Base-by-base conservation (phyloP, 2,329 filamentous ascomycete genomes). In the Scytalidium sp. region DNA sequence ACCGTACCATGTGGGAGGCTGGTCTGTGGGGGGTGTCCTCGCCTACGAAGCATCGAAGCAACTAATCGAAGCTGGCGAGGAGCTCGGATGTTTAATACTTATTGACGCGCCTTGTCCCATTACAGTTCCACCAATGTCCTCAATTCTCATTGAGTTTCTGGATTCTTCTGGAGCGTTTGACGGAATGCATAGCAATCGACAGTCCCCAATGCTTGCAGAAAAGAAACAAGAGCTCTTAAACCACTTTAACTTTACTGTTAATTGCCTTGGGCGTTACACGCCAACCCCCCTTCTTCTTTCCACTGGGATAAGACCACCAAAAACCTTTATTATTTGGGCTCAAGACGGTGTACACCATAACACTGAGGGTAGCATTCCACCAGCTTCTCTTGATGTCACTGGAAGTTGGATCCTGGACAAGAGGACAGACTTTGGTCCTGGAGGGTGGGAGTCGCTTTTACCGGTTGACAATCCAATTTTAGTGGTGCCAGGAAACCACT, bases 11-110 rank as follows among this genome's bases (percentile, higher is more conserved):
- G 64, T 79, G 1, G 75, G 74, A 42, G 78, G 78, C 25, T 80
- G 76, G 75, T 80, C 74, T 10, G 76, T 74, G 8, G 78, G 77
- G 41, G 76, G 76, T 8, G 73, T 76, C 47, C 71, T 72, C 50
- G 75, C 76, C 19, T 79, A 70, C 53, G 68, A 73, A 48, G 70
- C 69, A 3, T 70, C 71, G 56, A 64, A 67, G 17, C 63, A 68
- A 20, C 59, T 75, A 5, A 62, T 69, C 22, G 58, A 64, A 21
- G 59, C 65, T 20, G 68, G 67, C 11, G 68, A 74, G 47, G 56
- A 55, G 20, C 67, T 73, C 20, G 60, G 64, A 10, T 63, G 64
- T 9, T 58, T 75, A 4, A 58, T 75, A 10, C 61, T 75, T 17
- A 62, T 75, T 19, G 73, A 75, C 52, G 67, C 71, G 0, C 73